Conservation (phyloP, 129 eudicot genomes). For the Apium graveolens region DNA sequence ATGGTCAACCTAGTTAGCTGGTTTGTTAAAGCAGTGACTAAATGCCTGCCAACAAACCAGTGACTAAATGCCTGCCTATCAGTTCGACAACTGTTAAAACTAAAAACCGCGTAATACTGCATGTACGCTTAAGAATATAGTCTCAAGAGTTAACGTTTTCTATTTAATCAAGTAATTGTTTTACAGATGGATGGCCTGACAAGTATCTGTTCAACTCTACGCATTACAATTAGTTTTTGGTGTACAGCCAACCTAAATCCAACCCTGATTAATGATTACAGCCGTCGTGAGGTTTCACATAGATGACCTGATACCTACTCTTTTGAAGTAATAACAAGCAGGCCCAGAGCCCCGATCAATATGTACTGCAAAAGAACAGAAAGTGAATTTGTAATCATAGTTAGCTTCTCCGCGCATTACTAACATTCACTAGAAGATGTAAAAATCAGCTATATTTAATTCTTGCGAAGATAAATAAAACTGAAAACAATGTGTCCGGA, state of each 20-base stretch:
- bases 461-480: background rate
- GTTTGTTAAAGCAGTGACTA: no score
- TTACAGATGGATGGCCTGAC: background rate
- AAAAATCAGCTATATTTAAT: background rate
- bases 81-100: background rate
- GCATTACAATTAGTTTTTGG: background rate
- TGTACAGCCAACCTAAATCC: background rate
- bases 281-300: background rate
- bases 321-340: constrained; percentile 7
- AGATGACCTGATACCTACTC: background rate
- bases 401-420: no score
- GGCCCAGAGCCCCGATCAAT: constrained; percentile 1
- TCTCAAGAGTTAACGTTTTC: background rate
- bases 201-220: background rate
- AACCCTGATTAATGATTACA: background rate
- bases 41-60: no score
- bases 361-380: constrained; percentile 6
- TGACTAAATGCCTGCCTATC: background rate
- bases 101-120: background rate
- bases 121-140: background rate
- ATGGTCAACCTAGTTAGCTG: no score
- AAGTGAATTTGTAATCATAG: background rate
- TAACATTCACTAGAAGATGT: no score
- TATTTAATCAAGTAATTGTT: background rate
- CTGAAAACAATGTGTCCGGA: background rate